phyloP scores from a whole-genome alignment of 2,329 filamentous ascomycete genomes.

The Hypoxylon sp. region DNA sequence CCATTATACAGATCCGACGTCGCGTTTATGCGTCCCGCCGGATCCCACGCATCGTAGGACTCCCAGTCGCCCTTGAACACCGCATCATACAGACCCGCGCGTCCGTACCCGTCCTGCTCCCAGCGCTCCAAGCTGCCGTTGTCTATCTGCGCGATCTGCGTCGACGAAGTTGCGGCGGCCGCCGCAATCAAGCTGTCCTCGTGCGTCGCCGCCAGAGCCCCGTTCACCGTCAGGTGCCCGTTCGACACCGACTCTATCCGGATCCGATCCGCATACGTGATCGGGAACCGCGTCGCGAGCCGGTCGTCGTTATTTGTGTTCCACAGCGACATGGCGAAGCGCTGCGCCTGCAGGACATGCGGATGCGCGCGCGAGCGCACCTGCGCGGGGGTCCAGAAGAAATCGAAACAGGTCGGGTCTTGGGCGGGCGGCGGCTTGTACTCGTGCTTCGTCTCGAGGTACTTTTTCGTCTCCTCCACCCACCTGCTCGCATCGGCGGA shows the following conservation, averaged over 20 bases:
- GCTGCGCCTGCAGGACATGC: conserved; percentile 73
- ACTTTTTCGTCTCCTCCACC: conserved; percentile 72
- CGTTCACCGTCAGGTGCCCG: conserved; percentile 53
- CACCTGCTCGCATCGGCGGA: conserved; percentile 68
- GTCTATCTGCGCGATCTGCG: conserved; percentile 76
- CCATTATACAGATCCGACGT: conserved; percentile 72
- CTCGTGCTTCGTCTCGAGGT: conserved; percentile 66
- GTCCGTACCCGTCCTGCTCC: conserved; percentile 77
- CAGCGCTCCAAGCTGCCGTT: conserved; percentile 80
- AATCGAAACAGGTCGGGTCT: conserved; percentile 78
- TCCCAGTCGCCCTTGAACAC: conserved; percentile 70
- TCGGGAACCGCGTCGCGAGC: conserved; percentile 72
- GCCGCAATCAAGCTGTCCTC: conserved; percentile 53
- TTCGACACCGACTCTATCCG: conserved; percentile 71
- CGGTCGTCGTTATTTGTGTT: conserved; percentile 68
- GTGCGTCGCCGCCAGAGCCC: conserved; percentile 48
- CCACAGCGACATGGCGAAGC: conserved; percentile 78
- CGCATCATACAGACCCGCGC: conserved; percentile 68
- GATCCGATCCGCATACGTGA: conserved; percentile 78
- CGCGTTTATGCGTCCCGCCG: conserved; percentile 66
- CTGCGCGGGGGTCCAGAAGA: conserved; percentile 81
- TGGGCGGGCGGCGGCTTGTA: conserved; percentile 70
- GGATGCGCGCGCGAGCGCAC: conserved; percentile 77
- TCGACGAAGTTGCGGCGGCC: conserved; percentile 58
- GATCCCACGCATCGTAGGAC: conserved; percentile 70